These are phyloP conservation scores for Cucurbitaria berberidis DNA, from an alignment of 2,329 filamentous ascomycete genomes.

Conservation along the genomic window DNA sequence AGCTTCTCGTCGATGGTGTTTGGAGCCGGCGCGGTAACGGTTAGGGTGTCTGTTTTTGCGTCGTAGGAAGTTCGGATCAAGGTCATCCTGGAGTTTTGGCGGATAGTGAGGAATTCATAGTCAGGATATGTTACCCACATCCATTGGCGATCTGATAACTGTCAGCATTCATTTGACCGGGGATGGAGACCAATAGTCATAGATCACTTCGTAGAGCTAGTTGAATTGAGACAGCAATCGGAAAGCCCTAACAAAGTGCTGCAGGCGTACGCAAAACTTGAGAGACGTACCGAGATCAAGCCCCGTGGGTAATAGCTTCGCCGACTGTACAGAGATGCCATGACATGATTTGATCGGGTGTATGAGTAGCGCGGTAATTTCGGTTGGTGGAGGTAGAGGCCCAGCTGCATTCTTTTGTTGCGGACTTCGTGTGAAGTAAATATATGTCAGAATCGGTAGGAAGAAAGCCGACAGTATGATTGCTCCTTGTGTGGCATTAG, in stretches of 20 bases:
- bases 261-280: background rate
- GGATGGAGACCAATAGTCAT: background rate
- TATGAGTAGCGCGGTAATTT: slow-evolving; percentile 59
- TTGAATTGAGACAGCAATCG: background rate
- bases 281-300: slow-evolving; percentile 56
- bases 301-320: slow-evolving; percentile 61
- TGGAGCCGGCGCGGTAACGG: slow-evolving; percentile 55
- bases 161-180: slow-evolving; percentile 7
- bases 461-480: slow-evolving; percentile 36
- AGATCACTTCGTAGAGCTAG: background rate
- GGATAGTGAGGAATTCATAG: slow-evolving; percentile 67
- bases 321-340: slow-evolving; percentile 61
- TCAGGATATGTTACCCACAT: slow-evolving; percentile 66
- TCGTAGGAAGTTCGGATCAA: slow-evolving; percentile 63
- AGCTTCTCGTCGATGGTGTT: slow-evolving; percentile 40
- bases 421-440: slow-evolving; percentile 26
- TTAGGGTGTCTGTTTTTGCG: slow-evolving; percentile 53
- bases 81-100: slow-evolving; percentile 66
- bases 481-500: slow-evolving; percentile 27
- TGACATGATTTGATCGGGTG: slow-evolving; percentile 73
- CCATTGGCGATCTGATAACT: slow-evolving; percentile 63
- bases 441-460: slow-evolving; percentile 41
- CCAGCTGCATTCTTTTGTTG: slow-evolving; percentile 21
- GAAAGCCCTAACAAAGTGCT: background rate
- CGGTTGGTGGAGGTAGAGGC: slow-evolving; percentile 47